Conservation (phyloP, 1,139 yeast species). For the Candida smagusa region DNA sequence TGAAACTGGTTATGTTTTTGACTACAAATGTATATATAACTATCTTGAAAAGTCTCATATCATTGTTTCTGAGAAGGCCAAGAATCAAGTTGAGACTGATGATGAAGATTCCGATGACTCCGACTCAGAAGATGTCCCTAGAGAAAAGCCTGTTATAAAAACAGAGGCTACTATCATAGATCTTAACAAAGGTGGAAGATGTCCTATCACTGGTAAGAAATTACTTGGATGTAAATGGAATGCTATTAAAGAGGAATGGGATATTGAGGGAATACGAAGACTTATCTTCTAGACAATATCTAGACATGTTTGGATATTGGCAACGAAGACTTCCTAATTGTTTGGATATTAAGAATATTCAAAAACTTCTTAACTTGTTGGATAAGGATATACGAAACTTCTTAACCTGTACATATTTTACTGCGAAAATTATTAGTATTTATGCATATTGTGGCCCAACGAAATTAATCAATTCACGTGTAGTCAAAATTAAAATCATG, state of each 20-base stretch:
- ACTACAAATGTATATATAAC: conserved; percentile 81
- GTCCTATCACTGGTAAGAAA: conserved; percentile 80
- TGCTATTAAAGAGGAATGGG: conserved; percentile 59
- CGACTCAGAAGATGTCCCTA: conserved; percentile 16
- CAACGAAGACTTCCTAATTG: too few species aligned
- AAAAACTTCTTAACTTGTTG: too few species aligned
- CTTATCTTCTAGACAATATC: conserved; percentile 49
- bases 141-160: conserved; percentile 21
- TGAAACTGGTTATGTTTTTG: conserved; percentile 89
- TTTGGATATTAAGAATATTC: too few species aligned
- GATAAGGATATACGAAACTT: too few species aligned
- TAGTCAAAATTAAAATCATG: conserved; percentile 2
- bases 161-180: conserved; percentile 17
- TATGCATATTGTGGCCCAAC: too few species aligned
- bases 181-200: conserved; percentile 60
- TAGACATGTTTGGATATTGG: too few species aligned
- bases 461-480: too few species aligned
- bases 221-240: conserved; percentile 73
- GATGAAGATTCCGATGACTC: conserved; percentile 17
- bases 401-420: too few species aligned
- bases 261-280: conserved; percentile 70
- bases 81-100: conserved; percentile 9
- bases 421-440: too few species aligned
- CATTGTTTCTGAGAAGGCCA: conserved; percentile 19
- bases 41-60: conserved; percentile 52